phyloP scores from a whole-genome alignment of 352 stramenopile species.

The Thalassiosira mediterranea region DNA sequence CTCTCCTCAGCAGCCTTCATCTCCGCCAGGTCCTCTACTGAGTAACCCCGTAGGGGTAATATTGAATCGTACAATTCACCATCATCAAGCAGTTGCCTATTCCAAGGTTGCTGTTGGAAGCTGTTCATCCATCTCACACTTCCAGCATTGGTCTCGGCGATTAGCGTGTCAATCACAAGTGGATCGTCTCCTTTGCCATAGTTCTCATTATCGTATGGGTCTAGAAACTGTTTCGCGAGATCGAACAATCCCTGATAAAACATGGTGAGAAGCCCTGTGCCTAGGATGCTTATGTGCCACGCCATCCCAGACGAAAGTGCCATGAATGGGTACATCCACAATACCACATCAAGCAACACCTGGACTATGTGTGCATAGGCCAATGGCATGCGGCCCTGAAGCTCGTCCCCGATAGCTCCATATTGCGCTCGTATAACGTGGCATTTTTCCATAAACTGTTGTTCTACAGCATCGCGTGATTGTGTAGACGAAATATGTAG shows the following conservation, averaged over 20 bases:
- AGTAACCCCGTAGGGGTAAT: constrained; percentile 74
- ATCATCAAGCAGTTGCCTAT: constrained; percentile 62
- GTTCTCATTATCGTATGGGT: constrained; percentile 87
- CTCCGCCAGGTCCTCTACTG: constrained; percentile 70
- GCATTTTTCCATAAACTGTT: constrained; percentile 82
- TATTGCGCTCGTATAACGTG: constrained; percentile 85
- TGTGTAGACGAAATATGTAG: too few relatives aligned
- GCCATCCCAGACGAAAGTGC: constrained; percentile 76
- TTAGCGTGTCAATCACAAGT: constrained; percentile 82
- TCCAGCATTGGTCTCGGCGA: constrained; percentile 83
- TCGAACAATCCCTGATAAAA: constrained; percentile 86
- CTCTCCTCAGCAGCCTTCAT: constrained; percentile 68
- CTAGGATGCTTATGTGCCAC: constrained; percentile 73
- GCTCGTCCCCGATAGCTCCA: constrained; percentile 84
- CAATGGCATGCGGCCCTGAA: constrained; percentile 84
- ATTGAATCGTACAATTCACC: constrained; percentile 73
- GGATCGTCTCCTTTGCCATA: constrained; percentile 85
- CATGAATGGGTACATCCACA: constrained; percentile 87
- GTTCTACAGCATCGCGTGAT: constrained; percentile 39
- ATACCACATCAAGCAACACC: constrained; percentile 84
- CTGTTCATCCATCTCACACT: constrained; percentile 80
- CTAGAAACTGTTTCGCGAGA: constrained; percentile 85
- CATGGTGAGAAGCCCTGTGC: constrained; percentile 82
- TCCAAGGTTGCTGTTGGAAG: constrained; percentile 80
- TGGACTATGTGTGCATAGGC: constrained; percentile 87